Evolutionary conservation across 257 asterid genomes (phyloP), one percentile per base, ranked within the genome.

Genomic region (Plectranthus barbatus): DNA sequence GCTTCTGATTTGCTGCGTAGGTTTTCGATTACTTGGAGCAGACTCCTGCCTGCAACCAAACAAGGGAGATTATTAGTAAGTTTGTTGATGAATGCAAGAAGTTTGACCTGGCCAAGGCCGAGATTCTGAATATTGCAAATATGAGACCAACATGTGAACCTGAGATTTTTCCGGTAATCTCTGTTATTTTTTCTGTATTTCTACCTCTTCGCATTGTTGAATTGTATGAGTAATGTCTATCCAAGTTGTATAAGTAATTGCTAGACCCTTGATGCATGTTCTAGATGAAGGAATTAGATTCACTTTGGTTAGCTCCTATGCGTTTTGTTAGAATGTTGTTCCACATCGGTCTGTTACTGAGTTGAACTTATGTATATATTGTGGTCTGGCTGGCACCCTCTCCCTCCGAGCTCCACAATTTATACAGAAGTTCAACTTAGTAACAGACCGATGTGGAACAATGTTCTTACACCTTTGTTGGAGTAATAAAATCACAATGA

Each of bases 21-120:
- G 95, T 86, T 41, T 83, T 64, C 60, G 97, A 86, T 74, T 91
- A 86, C 72, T 68, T 86, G 37, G 96, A 84, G 69, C 68, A 72
- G 55, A 83, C 80, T 18, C 68, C 72, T 48, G 97, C 97, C 41
- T 78, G 78, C 79, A 76, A 64, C 60, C 95, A 88, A 71, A 81
- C 91, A 4, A 72, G 80, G 77, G 87, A 84, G 5, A 49, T 48
- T 1, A 57, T 83, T 34, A 48, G n/a, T n/a, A 81, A 81, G 60
- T 64, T 80, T 26, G 60, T 69, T 20, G 80, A 42, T 7, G 91
- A 81, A 70, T 81, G 86, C 64, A 69, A 76, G 49, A 79, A 50
- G 9, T 80, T 60, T 48, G 79, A 83, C 45, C 84, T 88, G 3
- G 75, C 86, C 6, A 78, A 85, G 73, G 87, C 92, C 63, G 97